Percentiles rank a stretch among this genome's conserved stretches.
These are phyloP conservation scores for Microdochium bolleyi DNA, from an alignment of 2,329 filamentous ascomycete species.

Conservation along the genomic window DNA sequence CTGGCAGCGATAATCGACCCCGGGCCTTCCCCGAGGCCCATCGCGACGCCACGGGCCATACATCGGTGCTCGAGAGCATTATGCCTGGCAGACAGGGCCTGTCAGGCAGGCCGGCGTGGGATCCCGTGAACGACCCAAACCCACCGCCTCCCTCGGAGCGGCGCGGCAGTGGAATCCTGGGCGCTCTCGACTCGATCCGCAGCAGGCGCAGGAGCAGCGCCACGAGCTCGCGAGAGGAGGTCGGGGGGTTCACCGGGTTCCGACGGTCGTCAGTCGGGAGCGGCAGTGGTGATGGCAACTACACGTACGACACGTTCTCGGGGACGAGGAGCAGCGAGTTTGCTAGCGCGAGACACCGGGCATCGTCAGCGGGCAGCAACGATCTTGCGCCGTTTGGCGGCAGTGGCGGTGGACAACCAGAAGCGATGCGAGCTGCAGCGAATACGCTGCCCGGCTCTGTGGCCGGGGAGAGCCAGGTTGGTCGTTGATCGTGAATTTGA, in stretches of 20 bases:
- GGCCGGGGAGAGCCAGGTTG: not conserved
- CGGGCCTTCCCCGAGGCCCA: not conserved
- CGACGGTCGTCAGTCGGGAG: not conserved
- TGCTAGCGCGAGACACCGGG: not conserved
- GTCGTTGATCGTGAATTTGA: not conserved
- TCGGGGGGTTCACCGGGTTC: too few species aligned
- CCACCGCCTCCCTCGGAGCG: not conserved
- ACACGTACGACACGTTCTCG: not conserved
- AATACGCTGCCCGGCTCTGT: not conserved
- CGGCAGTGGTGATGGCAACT: not conserved
- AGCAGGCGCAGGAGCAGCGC: not conserved
- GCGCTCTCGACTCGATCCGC: not conserved
- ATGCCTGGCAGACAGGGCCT: not conserved
- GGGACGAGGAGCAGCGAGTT: not conserved
- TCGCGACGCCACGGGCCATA: not conserved
- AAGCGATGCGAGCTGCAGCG: not conserved
- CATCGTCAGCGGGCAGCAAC: not conserved
- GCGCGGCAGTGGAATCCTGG: not conserved
- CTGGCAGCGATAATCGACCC: not conserved
- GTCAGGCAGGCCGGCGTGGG: not conserved
- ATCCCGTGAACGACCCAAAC: not conserved
- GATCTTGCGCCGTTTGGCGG: not conserved
- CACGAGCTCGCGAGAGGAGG: not conserved
- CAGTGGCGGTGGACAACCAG: not conserved
- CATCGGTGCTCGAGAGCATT: not conserved